These are phyloP conservation scores for Climacium dendroides DNA, from an alignment of 225 moss, liverwort and hornwort species.

Conservation along the genomic window DNA sequence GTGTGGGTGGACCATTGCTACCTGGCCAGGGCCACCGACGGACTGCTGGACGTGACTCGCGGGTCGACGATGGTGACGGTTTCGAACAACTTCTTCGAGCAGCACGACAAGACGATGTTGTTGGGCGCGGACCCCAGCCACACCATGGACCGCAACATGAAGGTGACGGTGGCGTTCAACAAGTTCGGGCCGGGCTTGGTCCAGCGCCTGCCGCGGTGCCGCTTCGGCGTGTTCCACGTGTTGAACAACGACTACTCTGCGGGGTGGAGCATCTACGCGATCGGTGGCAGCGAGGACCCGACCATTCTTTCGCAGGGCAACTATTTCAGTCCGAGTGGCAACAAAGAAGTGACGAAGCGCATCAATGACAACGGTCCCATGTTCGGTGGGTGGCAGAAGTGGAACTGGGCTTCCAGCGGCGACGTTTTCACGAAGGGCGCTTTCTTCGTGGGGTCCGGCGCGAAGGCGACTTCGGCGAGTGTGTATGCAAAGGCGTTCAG, in stretches of 20 bases:
- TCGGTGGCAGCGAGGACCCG: slow-evolving; percentile 45
- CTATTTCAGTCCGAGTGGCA: slow-evolving; percentile 12
- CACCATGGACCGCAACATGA: slow-evolving; percentile 9
- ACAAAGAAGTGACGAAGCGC: slow-evolving; percentile 25
- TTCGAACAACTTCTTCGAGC: slow-evolving; percentile 30
- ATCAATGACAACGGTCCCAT: slow-evolving; percentile 19
- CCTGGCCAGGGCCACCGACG: slow-evolving; percentile 30
- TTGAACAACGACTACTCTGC: slow-evolving; percentile 46
- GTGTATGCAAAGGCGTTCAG: slow-evolving; percentile 20
- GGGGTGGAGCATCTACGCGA: slow-evolving; percentile 27
- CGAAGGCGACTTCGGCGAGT: neutral
- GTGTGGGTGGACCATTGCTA: slow-evolving; percentile 51
- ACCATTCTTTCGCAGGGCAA: slow-evolving; percentile 47
- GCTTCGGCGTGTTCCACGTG: slow-evolving; percentile 34
- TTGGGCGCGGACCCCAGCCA: slow-evolving; percentile 6
- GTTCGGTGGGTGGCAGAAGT: slow-evolving; percentile 22
- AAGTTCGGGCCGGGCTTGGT: slow-evolving; percentile 17
- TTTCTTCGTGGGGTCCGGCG: slow-evolving; percentile 20
- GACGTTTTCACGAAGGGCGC: slow-evolving; percentile 14
- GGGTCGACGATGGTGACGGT: slow-evolving; percentile 14
- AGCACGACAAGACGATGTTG: slow-evolving; percentile 46
- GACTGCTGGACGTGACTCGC: slow-evolving; percentile 26
- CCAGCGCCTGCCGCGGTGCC: slow-evolving; percentile 35
- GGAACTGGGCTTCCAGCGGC: slow-evolving; percentile 41
- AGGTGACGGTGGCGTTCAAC: slow-evolving; percentile 35